Base-by-base conservation (phyloP, 139 green algal species). In the Gonium pectorale region DNA sequence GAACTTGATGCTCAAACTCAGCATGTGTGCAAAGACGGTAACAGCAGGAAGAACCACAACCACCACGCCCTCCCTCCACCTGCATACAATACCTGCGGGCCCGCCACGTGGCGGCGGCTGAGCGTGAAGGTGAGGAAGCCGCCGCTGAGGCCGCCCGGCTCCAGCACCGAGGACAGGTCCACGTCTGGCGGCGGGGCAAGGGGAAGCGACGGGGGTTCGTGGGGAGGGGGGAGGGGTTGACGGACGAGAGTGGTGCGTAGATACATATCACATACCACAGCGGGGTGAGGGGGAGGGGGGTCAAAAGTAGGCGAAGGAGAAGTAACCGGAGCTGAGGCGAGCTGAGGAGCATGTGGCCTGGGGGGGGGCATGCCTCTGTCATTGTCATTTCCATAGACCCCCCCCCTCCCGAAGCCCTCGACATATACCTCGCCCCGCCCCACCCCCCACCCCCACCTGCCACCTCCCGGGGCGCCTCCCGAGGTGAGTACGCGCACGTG, bases 111-210 rank as follows among this genome's bases (percentile, higher is more conserved):
- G 17, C 79, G 79, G 9, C 29, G 26, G 0, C 13, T 71, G 37
- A 85, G 43, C 40, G 27, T 59, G 26, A 85, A 54, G 40, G 31
- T 49, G 13, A 85, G 79, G 49, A 44, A 85, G 64, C 79, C 79
- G 35, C 64, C 79, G 43, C 52, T 84, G 77, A n/a, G n/a, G 63
- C 62, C 43, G 44, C 31, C 44, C 3, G 43, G n/a, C 8, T 35
- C 35, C 33, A 77, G 44, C 35, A 67, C 37, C 2, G 3, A 6
- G 3, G 46, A 37, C 49, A 85, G 64, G 79, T 85, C 79, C 33
- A 77, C 33, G 5, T 64, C 79, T 85, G 79, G 1, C 6, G 38
- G 41, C 13, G 5, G 4, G 26, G 60, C 19, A 21, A 9, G 60
- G 60, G 29, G 63, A 43, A 27, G 63, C 3, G 35, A 15, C 27